Evolutionary conservation across 2,329 filamentous ascomycete genomes (phyloP), one percentile per base, ranked within the genome.

Genomic region (Calonectria fujianensis): DNA sequence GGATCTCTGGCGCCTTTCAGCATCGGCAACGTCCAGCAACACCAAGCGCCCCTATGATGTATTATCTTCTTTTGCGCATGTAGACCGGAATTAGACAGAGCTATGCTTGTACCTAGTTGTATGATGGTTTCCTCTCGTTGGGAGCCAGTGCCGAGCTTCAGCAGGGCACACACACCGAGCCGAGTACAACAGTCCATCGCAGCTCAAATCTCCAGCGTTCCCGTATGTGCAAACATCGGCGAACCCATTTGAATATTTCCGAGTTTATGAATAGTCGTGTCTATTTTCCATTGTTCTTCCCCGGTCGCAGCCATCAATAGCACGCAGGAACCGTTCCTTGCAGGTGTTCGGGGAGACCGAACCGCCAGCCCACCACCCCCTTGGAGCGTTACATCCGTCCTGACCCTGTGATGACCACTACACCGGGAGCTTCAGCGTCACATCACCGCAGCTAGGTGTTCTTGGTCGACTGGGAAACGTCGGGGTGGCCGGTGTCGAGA

Each of bases 231-330:
- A 70, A 41, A 68, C 67, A 54, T 64, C 52, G 7, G 68, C 63
- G 29, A 67, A 71, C 20, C 66, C 51, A 31, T 74, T 75, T 16
- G 71, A 68, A 31, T 67, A 68, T 32, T 70, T 73, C 66, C 74
- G 65, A 4, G 66, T 54, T 27, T 69, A 70, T 4, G 70, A 69
- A 24, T 45, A 57, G 41, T 57, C 54, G 6, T 65, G 50, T 35
- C 45, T 69, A 51, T 67, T 73, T 20, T 75, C 51, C 4, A 48
- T 18, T 50, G 72, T 8, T 65, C 48, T 8, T 75, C 54, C 1
- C 48, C 54, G 37, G 41, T 69, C 69, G 27, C 64, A 72, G 54
- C 65, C 61, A 29, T 69, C 65, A 3, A 72, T 67, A 10, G 64
- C 68, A 13, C 64, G 37, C 7, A 32, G 70, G 29, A 72, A 75